These are phyloP conservation scores for Xylaria venustula DNA, from an alignment of 495 filamentous ascomycete genomes.

Conservation along the genomic window DNA sequence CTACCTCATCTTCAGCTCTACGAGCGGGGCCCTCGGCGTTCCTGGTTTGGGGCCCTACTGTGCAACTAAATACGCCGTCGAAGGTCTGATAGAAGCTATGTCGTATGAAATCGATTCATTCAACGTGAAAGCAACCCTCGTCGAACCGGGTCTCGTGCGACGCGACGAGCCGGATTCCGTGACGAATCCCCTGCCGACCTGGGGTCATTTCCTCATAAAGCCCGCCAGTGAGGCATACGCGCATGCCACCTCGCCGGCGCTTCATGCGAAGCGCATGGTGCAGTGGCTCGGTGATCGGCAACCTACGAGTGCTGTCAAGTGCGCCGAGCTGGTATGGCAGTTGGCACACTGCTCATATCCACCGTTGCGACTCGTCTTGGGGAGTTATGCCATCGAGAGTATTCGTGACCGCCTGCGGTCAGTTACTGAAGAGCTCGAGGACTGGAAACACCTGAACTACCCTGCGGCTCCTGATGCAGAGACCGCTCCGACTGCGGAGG, in stretches of 20 bases:
- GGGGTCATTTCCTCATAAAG: conserved; percentile 91
- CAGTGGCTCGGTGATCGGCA: conserved; percentile 92
- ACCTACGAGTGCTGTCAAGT: conserved; percentile 88
- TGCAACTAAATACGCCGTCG: conserved; percentile 93
- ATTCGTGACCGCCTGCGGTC: conserved; percentile 84
- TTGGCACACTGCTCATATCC: conserved; percentile 90
- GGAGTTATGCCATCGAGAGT: conserved; percentile 92
- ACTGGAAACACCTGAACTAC: conserved; percentile 80
- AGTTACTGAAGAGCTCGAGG: conserved; percentile 92
- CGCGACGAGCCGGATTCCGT: conserved; percentile 61
- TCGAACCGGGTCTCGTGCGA: conserved; percentile 85
- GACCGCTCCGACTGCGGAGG: conserved; percentile 6
- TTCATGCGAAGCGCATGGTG: conserved; percentile 91
- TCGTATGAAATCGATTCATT: conserved; percentile 91
- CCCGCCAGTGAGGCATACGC: conserved; percentile 79
- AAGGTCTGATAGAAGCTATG: conserved; percentile 93
- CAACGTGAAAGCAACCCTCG: conserved; percentile 87
- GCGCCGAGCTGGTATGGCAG: conserved; percentile 96
- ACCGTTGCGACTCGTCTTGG: conserved; percentile 78
- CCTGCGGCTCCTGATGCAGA: conserved; percentile 32
- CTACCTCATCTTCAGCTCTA: conserved; percentile 93
- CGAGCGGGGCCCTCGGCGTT: conserved; percentile 82
- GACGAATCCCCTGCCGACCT: conserved; percentile 64
- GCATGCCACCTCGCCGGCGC: conserved; percentile 70
- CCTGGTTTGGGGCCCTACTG: conserved; percentile 92